phyloP scores from a whole-genome alignment of 2,329 filamentous ascomycete genomes.

The Diaporthe humulicola region DNA sequence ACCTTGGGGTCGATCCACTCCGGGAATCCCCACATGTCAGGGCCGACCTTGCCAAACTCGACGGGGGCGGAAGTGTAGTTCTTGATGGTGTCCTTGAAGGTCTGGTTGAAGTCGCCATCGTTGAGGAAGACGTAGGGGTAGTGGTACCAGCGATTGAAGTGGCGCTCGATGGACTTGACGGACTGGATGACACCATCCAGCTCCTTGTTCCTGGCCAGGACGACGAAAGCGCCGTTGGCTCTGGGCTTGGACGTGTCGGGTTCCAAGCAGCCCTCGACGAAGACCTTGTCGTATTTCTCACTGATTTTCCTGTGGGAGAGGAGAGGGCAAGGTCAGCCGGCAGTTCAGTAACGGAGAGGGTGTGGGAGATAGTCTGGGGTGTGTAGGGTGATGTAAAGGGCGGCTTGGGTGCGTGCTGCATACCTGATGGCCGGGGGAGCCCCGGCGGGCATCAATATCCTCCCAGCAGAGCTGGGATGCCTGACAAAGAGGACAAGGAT shows the following conservation, averaged over 20 bases:
- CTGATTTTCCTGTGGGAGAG: constrained; percentile 83
- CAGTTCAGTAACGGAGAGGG: neutral
- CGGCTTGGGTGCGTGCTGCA: constrained; percentile 46
- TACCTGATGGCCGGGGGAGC: constrained; percentile 92
- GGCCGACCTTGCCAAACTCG: constrained; percentile 94
- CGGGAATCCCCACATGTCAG: constrained; percentile 94
- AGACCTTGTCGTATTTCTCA: constrained; percentile 97
- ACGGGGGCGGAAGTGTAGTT: constrained; percentile 91
- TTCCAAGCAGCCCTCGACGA: constrained; percentile 89
- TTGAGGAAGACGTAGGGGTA: constrained; percentile 99
- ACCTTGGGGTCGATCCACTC: constrained; percentile 97
- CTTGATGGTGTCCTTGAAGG: constrained; percentile 87
- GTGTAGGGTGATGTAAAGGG: neutral
- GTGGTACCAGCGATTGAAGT: constrained; percentile 99
- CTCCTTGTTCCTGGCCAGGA: constrained; percentile 96
- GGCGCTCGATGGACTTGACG: constrained; percentile 96
- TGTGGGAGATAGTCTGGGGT: neutral
- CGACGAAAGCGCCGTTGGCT: constrained; percentile 95
- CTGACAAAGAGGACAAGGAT: constrained; percentile 91
- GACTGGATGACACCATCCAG: constrained; percentile 96
- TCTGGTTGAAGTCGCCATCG: constrained; percentile 95
- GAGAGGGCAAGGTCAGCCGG: neutral
- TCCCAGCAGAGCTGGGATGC: constrained; percentile 85
- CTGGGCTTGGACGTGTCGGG: constrained; percentile 83
- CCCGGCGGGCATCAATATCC: constrained; percentile 88